Conservation (phyloP, 2,329 filamentous ascomycete species). For the Monilinia laxa region DNA sequence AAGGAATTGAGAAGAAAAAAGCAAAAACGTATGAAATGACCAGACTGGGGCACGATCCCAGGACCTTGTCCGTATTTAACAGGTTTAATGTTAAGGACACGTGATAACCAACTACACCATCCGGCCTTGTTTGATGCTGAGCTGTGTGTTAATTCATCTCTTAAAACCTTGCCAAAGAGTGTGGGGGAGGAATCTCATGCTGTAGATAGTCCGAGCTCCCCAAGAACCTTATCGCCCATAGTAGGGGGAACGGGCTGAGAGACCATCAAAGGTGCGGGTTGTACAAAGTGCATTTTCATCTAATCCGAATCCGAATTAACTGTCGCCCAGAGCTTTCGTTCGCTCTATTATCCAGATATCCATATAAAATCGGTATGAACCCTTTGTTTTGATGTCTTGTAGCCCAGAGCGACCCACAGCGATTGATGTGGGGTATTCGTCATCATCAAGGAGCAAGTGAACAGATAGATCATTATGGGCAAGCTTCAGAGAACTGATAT, state of each 20-base stretch:
- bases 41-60: slow-evolving; percentile 20
- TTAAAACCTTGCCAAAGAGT: neutral
- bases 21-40: neutral
- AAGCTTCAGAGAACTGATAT: neutral
- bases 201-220: neutral
- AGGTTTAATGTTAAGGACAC: slow-evolving; percentile 16
- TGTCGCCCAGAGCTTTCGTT: neutral
- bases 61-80: slow-evolving; percentile 21
- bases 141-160: rapidly evolving
- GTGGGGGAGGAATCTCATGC: neutral
- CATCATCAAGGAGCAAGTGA: slow-evolving; percentile 9
- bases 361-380: neutral
- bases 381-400: neutral
- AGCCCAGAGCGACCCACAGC: neutral
- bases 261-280: neutral
- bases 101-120: slow-evolving; percentile 23
- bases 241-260: neutral
- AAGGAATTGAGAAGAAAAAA: neutral
- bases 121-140: neutral
- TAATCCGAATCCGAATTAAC: neutral
- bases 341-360: neutral
- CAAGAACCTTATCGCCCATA: neutral
- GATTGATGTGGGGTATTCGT: slow-evolving; percentile 8
- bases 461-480: slow-evolving; percentile 7
- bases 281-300: neutral